phyloP scores from a whole-genome alignment of 192 early-diverging fungal species.

The Backusella liffmaniae region DNA sequence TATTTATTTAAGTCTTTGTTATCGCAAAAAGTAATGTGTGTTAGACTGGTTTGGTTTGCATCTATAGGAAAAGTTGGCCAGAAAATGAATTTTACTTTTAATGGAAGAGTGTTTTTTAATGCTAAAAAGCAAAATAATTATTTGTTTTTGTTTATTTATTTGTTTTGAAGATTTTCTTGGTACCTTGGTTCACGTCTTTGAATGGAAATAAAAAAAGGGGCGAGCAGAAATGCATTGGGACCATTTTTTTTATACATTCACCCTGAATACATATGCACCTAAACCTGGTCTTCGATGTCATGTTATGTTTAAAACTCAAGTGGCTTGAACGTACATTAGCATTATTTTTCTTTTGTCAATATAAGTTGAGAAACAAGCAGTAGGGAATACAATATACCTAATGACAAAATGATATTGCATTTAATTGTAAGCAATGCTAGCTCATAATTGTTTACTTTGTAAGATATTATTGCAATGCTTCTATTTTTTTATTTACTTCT shows the following conservation, averaged over 20 bases:
- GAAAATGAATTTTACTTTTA: slow-evolving; percentile 1
- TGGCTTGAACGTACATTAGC: background rate
- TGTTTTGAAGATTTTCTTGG: background rate
- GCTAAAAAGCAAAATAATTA: background rate
- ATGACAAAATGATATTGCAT: background rate
- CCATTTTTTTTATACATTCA: background rate
- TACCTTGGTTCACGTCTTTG: background rate
- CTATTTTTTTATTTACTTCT: background rate
- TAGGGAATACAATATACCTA: background rate
- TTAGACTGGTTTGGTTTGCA: background rate
- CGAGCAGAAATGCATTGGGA: background rate
- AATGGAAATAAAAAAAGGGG: background rate
- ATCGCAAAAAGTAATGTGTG: background rate
- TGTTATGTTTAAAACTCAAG: background rate
- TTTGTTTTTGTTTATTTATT: background rate
- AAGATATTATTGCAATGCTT: background rate
- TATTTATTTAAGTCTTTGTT: background rate
- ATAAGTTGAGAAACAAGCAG: background rate
- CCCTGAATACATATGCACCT: background rate
- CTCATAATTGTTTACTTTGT: too few relatives aligned
- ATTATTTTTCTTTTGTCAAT: background rate
- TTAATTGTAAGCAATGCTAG: too few relatives aligned
- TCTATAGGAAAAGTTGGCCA: background rate
- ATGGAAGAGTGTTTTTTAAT: background rate
- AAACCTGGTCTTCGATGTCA: background rate